These are phyloP conservation scores for Pouteria glomerata DNA, from an alignment of 148 eudicot species.

Conservation along the genomic window DNA sequence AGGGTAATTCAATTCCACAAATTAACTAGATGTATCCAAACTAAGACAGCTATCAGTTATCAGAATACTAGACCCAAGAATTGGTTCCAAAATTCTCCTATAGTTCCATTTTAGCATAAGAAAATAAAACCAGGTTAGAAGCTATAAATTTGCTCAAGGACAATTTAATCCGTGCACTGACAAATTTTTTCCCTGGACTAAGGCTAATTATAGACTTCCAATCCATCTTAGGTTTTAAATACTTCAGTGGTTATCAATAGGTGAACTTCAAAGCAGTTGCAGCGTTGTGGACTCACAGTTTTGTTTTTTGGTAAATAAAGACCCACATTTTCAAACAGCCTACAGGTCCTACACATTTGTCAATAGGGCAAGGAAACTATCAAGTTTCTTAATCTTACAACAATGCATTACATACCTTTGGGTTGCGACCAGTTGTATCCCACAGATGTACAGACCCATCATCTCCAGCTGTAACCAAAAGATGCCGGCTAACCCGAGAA, in stretches of 20 bases:
- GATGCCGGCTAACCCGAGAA: constrained; percentile 90
- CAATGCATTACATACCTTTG: constrained; percentile 52
- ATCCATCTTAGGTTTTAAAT: too few species aligned
- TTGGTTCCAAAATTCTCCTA: not conserved
- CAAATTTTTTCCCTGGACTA: too few species aligned
- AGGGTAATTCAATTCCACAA: not conserved
- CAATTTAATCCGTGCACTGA: too few species aligned
- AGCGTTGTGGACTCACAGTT: too few species aligned
- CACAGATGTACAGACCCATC: constrained; percentile 95
- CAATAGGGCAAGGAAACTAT: not conserved
- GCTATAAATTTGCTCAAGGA: too few species aligned
- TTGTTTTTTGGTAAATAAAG: too few species aligned
- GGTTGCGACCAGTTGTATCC: constrained; percentile 91
- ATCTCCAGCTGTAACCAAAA: constrained; percentile 95
- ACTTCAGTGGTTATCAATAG: too few species aligned
- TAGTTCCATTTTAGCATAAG: not conserved
- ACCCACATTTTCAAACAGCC: not conserved
- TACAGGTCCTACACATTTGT: not conserved
- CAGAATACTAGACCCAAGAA: not conserved
- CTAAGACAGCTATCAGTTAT: not conserved
- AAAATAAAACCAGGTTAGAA: too few species aligned
- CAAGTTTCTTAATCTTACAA: not conserved
- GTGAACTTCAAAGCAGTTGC: too few species aligned
- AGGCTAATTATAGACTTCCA: too few species aligned
- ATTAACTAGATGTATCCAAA: not conserved